Conservation (phyloP, 805 yeast species). For the Suhomyces prunicola region DNA sequence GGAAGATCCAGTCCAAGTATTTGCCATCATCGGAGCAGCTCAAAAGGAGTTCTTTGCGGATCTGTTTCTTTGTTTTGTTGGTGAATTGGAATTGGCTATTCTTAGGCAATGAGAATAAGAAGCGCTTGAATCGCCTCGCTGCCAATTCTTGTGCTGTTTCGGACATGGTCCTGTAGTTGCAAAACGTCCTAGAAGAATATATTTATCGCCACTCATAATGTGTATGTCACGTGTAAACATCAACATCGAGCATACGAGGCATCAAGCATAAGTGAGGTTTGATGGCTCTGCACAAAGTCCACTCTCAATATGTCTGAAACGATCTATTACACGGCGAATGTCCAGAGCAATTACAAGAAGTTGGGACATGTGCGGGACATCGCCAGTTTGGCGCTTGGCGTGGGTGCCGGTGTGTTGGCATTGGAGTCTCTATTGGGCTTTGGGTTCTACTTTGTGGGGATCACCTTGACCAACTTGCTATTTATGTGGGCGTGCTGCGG, state of each 20-base stretch:
- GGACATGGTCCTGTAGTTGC: background rate
- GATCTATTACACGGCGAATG: conserved; percentile 22
- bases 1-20: conserved; percentile 40
- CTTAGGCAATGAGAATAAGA: conserved; percentile 38
- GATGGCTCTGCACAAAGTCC: too few species aligned
- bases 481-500: conserved; percentile 33
- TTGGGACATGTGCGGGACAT: conserved; percentile 35
- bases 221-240: background rate
- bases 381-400: conserved; percentile 35
- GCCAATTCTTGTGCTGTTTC: background rate
- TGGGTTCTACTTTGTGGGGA: conserved; percentile 32
- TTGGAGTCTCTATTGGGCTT: conserved; percentile 37
- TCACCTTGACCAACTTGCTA: conserved; percentile 26
- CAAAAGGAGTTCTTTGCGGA: conserved; percentile 43
- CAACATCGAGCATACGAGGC: background rate
- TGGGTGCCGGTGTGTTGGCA: conserved; percentile 39
- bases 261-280: background rate
- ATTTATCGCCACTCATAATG: background rate
- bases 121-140: conserved; percentile 20
- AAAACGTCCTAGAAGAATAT: background rate
- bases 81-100: conserved; percentile 28
- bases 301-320: background rate
- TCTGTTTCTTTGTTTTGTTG: conserved; percentile 23
- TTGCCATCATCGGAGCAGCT: conserved; percentile 42
- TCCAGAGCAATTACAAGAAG: conserved; percentile 28